Evolutionary conservation across 441 rosid species (phyloP).

Genomic region (Hura crepitans): DNA sequence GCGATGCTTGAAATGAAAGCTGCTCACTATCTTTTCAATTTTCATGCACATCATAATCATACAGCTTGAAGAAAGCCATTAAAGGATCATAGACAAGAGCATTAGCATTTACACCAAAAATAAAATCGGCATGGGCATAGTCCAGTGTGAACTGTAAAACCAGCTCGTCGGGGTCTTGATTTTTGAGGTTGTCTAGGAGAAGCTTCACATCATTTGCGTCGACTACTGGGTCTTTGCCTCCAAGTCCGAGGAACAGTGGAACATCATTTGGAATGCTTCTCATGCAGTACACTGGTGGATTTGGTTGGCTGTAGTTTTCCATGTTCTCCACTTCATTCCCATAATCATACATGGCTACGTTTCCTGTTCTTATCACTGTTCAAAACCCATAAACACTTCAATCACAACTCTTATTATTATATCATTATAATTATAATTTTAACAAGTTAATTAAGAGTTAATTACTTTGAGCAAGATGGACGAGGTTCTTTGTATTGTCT

Average conservation of each 20-base stretch:
- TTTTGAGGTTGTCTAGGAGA: conserved; percentile 53
- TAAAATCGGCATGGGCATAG: conserved; percentile 79
- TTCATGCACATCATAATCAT: too few relatives aligned
- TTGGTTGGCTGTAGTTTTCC: conserved; percentile 39
- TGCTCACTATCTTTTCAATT: too few relatives aligned
- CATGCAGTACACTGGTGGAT: conserved; percentile 42
- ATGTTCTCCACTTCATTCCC: conserved; percentile 38
- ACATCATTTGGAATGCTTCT: conserved; percentile 54
- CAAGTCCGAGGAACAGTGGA: conserved; percentile 67
- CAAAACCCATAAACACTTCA: not conserved
- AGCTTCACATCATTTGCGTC: conserved; percentile 54
- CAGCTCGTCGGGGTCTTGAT: conserved; percentile 55
- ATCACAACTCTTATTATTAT: not conserved
- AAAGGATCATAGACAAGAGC: conserved; percentile 53
- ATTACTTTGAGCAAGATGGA: conserved; percentile 48
- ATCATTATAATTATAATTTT: too few relatives aligned
- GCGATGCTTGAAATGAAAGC: too few relatives aligned
- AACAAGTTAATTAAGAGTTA: too few relatives aligned
- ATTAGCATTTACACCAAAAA: conserved; percentile 68
- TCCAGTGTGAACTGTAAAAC: conserved; percentile 40
- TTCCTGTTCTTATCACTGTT: conserved; percentile 42
- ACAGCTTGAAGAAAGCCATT: conserved; percentile 48
- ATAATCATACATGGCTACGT: conserved; percentile 40
- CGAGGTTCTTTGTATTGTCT: conserved; percentile 47
- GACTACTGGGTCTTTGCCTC: conserved; percentile 55